Evolutionary conservation across 23 red algal species (phyloP).

Genomic region (Gracilariopsis chorda): DNA sequence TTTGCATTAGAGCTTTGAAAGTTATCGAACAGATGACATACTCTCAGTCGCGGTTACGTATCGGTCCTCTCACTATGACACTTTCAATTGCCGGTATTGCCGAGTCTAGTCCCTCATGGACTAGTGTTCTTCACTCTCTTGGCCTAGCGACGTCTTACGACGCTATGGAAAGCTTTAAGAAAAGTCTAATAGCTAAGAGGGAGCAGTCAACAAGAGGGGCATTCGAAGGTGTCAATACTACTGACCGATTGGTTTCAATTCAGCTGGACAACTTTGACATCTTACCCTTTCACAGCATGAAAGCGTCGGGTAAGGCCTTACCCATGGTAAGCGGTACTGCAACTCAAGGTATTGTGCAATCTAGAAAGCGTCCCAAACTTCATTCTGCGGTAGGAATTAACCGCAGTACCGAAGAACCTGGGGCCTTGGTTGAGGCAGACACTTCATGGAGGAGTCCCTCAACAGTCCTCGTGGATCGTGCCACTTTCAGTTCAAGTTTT

Average conservation of each 20-base stretch:
- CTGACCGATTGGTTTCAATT: neutral
- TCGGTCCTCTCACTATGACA: neutral
- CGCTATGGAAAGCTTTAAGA: neutral
- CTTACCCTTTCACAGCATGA: neutral
- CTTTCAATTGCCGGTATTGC: conserved; percentile 6
- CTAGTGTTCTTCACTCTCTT: neutral
- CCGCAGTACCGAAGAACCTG: too few species aligned
- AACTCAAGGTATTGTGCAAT: neutral
- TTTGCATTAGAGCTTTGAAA: neutral
- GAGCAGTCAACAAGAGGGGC: neutral
- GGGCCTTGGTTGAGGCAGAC: too few species aligned
- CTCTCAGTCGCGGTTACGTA: neutral
- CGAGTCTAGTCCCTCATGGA: neutral
- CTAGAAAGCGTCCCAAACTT: neutral
- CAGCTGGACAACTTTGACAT: conserved; percentile 29
- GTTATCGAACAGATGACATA: neutral
- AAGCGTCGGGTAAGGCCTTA: neutral
- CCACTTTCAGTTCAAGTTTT: neutral
- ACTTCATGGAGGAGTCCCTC: too few species aligned
- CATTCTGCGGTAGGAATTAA: too few species aligned
- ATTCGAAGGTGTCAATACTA: neutral
- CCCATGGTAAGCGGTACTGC: neutral
- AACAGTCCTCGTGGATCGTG: too few species aligned
- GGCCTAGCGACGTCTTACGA: neutral
- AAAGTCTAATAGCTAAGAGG: neutral